Evolutionary conservation across 306 rosid species (phyloP), one percentile per base, ranked within the genome.

Genomic region (Gillenia trifoliata): DNA sequence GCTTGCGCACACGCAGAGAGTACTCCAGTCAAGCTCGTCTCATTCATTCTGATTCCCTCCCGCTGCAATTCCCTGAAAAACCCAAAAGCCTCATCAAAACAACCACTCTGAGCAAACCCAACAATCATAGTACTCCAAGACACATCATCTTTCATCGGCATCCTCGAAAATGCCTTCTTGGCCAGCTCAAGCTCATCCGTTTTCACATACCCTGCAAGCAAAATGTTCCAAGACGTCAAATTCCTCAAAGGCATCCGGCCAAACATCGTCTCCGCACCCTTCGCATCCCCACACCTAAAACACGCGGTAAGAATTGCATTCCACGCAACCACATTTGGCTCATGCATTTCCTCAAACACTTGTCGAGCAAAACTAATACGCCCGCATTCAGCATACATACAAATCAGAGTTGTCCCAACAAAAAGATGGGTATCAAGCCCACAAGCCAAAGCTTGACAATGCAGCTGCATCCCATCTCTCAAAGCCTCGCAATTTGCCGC

Each of bases 41-140:
- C 97, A 77, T 87, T 94, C 2, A 89, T 80, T 84, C 82, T 77
- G 47, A 85, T 78, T 55, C 95, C 90, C 72, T 55, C 52, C 19
- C 79, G 19, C 65, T 50, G 66, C 75, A 93, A 75, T 65, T 84
- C 85, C 90, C 91, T 79, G 83, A 94, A 94, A 85, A 88, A 72
- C 55, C 83, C 85, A 84, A 91, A 87, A 74, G 96, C 91, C 75
- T 86, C 83, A 62, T 88, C 77, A 78, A 91, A 91, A 55, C 62
- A 85, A 60, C 94, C 90, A 33, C 64, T 75, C 6, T 86, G 94
- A 64, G 91, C 80, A 84, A 87, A 88, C 83, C 93, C 98, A 77
- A 87, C 88, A 79, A 91, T 90, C 91, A 94, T 87, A 34, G 87
- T 94, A 80, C 97, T 88, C 98, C 94, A 94, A 31, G 93, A 94